Base-by-base conservation (phyloP, 495 filamentous ascomycete genomes). In the Penicillium lagena region DNA sequence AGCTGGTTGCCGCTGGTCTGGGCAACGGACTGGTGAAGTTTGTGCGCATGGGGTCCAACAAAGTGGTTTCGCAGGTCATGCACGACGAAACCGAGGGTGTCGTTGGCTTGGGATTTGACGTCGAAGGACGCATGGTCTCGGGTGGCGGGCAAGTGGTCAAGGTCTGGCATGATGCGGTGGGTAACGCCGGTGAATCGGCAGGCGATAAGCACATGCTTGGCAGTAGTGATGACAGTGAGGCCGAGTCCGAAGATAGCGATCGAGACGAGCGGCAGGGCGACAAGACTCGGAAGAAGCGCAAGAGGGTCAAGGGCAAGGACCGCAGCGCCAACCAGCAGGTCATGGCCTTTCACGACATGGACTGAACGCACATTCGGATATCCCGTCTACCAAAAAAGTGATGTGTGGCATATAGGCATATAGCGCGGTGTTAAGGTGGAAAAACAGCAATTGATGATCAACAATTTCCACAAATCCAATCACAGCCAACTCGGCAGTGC, bases 1-100 rank as follows among this genome's bases (percentile, higher is more conserved):
- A 85, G 65, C 77, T 84, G 57, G 72, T 87, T 4, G 85, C 80
- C 0, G 80, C 85, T 30, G 90, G 89, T 22, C 63, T 90, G 15
- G 88, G 86, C 4, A 87, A 89, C 56, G 90, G 90, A 12, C 50
- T 46, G 12, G 57, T 82, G 14, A 72, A 71, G 43, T 71, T 81
- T 48, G 70, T 80, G 40, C 67, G 68, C 45, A 66, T 85, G 28
- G 79, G 79, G 0, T 39, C 60, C 11, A 85, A 84, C 52, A 78
- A 79, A 57, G 71, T 84, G 13, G 56, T 80, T 1, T 72, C 62
- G 2, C 73, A 77, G 46, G 62, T 90, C 35, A 72, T 73, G 59
- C 90, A 96, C 63, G 85, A 95, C 58, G 90, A 94, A 47, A 65
- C 89, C 12, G 89, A 95, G 55, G 82, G 82, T 12, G 87, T 95